Base-by-base conservation (phyloP, 208 protist species). In the Naegleria gruberi region DNA sequence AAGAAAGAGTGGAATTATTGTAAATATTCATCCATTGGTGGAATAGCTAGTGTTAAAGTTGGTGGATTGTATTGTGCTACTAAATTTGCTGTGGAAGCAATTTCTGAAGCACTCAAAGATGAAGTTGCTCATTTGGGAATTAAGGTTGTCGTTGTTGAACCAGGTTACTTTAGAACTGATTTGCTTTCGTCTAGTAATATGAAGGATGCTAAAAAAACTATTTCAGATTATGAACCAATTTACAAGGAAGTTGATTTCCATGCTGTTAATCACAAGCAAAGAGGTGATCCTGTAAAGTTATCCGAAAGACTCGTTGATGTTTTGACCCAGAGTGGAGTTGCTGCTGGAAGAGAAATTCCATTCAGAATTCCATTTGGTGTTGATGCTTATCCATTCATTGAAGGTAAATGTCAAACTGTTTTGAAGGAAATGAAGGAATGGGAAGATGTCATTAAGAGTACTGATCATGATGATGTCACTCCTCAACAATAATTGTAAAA, bases 21-120 rank as follows among this genome's bases (percentile, higher is more conserved):
- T 82, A 0, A 23, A 87, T 37, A 82, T 91, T 51, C 83, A 73
- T 90, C 86, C 45, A 34, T 91, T 34, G n/a, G 41, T 41, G 90
- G 90, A 3, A 17, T 45, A 0, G 37, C 0, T 0, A 4, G 46
- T 74, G 0, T 0, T 0, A 34, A 74, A 30, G 46, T 51, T 1
- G 44, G 30, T 42, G 90, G 90, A 30, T 23, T 91, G 65, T 91
- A 91, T 89, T 89, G 83, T 47, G n/a, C 83, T 17, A 89, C 90
- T 43, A 91, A 91, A 47, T 91, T 91, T 47, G 84, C 90, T n/a
- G 44, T 91, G 34, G 90, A 91, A 51, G 90, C 83, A 30, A 47
- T 86, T 34, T 65, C 47, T 43, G 90, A 91, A 47, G 45, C 83
- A 6, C 51, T 91, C 44, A 82, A 45, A 10, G 17, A 0, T 12